Conservation (phyloP, 768 basidiomycete genomes). For the Amanita polypyramis region DNA sequence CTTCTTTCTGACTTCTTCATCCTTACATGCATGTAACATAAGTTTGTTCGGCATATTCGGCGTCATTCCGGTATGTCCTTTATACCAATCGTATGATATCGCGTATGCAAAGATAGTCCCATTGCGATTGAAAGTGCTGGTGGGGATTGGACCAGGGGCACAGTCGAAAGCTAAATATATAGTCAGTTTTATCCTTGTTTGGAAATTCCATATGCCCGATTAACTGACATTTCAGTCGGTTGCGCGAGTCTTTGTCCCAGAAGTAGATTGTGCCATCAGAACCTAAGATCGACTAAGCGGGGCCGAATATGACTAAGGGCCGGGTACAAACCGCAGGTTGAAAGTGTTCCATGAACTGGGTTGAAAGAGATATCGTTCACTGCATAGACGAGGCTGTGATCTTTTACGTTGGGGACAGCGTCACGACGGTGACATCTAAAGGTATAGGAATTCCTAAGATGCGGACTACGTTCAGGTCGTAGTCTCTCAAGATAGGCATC, state of each 20-base stretch:
- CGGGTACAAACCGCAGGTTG: slow-evolving; percentile 50
- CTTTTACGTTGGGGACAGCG: slow-evolving; percentile 41
- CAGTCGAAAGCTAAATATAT: slow-evolving; percentile 75
- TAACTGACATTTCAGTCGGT: slow-evolving; percentile 75
- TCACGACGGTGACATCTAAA: slow-evolving; percentile 78
- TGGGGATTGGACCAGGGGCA: slow-evolving; percentile 67
- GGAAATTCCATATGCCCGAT: too few species aligned
- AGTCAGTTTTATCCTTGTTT: too few species aligned
- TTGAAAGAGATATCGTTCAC: slow-evolving; percentile 88
- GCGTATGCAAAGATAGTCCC: slow-evolving; percentile 89
- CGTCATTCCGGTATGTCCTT: slow-evolving; percentile 82
- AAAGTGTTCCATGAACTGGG: slow-evolving; percentile 75
- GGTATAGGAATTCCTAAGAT: slow-evolving; percentile 56
- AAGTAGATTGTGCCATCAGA: slow-evolving; percentile 84
- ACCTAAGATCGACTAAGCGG: slow-evolving; percentile 27
- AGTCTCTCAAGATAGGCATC: too few species aligned
- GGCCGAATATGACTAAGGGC: neutral
- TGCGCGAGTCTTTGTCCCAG: slow-evolving; percentile 92
- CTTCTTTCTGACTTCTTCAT: slow-evolving; percentile 75
- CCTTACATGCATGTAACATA: slow-evolving; percentile 78
- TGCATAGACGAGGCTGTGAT: slow-evolving; percentile 63
- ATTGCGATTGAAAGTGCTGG: slow-evolving; percentile 78
- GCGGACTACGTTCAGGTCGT: too few species aligned
- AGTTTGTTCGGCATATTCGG: slow-evolving; percentile 64
- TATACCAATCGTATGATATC: slow-evolving; percentile 90